phyloP scores from a whole-genome alignment of 2,329 filamentous ascomycete genomes.

The Capronia americana region DNA sequence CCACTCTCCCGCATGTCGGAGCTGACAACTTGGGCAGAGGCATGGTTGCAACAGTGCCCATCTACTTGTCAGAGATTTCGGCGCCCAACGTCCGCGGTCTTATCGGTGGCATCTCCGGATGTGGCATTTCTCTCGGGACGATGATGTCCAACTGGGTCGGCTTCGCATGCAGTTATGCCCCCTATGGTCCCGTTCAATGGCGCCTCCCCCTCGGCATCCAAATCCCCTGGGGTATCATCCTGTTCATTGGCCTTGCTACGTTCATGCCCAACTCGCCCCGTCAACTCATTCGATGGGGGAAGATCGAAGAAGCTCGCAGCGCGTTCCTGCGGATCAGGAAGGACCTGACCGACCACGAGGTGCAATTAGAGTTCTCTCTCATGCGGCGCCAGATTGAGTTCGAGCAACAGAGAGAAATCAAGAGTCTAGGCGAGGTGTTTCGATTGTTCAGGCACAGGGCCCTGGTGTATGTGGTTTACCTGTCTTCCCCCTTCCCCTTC shows the following conservation, averaged over 20 bases:
- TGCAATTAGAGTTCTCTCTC: constrained; percentile 79
- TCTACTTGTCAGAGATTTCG: constrained; percentile 46
- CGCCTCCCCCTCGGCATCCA: constrained; percentile 82
- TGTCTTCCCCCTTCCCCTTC: background rate
- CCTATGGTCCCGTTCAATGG: constrained; percentile 71
- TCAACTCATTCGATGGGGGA: constrained; percentile 80
- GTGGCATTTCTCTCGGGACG: constrained; percentile 80
- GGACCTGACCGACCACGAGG: constrained; percentile 75
- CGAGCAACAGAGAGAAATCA: constrained; percentile 68
- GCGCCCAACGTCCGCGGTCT: constrained; percentile 72
- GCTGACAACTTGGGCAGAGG: constrained; percentile 12
- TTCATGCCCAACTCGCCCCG: constrained; percentile 87
- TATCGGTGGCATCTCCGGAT: constrained; percentile 80
- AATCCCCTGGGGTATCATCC: constrained; percentile 79
- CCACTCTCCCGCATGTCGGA: constrained; percentile 44
- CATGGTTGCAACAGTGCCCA: constrained; percentile 40
- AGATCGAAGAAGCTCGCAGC: constrained; percentile 67
- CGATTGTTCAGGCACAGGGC: constrained; percentile 67
- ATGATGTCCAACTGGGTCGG: constrained; percentile 76
- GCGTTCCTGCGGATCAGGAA: constrained; percentile 74
- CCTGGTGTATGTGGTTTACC: constrained; percentile 57
- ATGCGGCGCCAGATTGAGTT: constrained; percentile 90
- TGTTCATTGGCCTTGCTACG: constrained; percentile 71
- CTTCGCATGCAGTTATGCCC: constrained; percentile 71
- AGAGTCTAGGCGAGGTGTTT: constrained; percentile 61